These are phyloP conservation scores for Scheffersomyces titani DNA, from an alignment of 1,139 yeast genomes.

Conservation along the genomic window DNA sequence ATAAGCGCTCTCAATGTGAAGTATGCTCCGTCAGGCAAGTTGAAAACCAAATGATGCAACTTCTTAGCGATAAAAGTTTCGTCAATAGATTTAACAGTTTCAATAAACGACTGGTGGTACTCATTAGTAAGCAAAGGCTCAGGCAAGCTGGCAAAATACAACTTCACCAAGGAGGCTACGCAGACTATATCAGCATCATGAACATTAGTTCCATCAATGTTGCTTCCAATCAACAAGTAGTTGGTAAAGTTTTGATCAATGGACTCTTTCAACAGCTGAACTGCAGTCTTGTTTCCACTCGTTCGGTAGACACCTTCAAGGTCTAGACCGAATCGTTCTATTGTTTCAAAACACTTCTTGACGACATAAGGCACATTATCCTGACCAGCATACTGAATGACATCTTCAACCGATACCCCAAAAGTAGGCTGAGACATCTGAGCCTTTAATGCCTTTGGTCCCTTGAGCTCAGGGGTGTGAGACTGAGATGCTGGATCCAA, in stretches of 20 bases:
- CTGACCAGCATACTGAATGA: slow-evolving; percentile 75
- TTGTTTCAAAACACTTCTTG: slow-evolving; percentile 81
- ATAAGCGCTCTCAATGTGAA: slow-evolving; percentile 83
- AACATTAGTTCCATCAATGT: slow-evolving; percentile 46
- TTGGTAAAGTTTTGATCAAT: slow-evolving; percentile 81
- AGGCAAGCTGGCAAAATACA: slow-evolving; percentile 68
- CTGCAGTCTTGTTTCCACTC: slow-evolving; percentile 74
- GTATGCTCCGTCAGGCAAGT: slow-evolving; percentile 91
- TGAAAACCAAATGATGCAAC: slow-evolving; percentile 83
- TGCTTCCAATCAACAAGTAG: slow-evolving; percentile 44
- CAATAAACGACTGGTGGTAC: slow-evolving; percentile 60
- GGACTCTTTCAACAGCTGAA: slow-evolving; percentile 68
- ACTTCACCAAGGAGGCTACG: slow-evolving; percentile 69
- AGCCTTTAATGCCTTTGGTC: slow-evolving; percentile 40
- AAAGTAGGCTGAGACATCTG: slow-evolving; percentile 58
- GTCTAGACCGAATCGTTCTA: slow-evolving; percentile 80
- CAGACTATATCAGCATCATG: slow-evolving; percentile 72
- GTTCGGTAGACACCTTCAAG: slow-evolving; percentile 89
- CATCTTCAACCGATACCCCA: slow-evolving; percentile 76
- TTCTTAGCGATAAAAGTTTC: slow-evolving; percentile 64
- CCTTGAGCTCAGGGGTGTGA: slow-evolving; percentile 31
- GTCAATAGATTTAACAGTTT: slow-evolving; percentile 65
- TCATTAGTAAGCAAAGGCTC: slow-evolving; percentile 66
- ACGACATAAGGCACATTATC: slow-evolving; percentile 93
- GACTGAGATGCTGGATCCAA: slow-evolving; percentile 41